These are phyloP conservation scores for Trichopus zeylanicus DNA, from an alignment of 116 monocot genomes.

Conservation along the genomic window DNA sequence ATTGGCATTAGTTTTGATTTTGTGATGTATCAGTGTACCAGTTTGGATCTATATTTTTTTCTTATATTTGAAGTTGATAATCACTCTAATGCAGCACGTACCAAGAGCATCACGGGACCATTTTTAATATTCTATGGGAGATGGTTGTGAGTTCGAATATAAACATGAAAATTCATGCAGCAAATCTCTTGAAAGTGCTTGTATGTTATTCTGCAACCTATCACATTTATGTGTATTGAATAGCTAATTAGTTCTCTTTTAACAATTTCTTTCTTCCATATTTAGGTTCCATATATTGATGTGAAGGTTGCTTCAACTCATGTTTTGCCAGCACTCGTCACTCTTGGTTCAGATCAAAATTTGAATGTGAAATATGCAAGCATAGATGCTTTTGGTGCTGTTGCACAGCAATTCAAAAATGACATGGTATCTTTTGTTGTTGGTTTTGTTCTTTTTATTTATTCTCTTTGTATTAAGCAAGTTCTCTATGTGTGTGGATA, in stretches of 20 bases:
- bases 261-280: neutral
- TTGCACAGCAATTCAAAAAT: constrained; percentile 96
- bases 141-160: constrained; percentile 93
- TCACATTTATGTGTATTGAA: neutral
- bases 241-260: neutral
- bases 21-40: too few relatives aligned
- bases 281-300: constrained; percentile 90
- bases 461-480: neutral
- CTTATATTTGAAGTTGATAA: neutral
- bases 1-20: neutral
- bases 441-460: neutral
- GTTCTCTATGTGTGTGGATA: neutral
- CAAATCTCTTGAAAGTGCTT: constrained; percentile 83
- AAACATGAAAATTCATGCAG: constrained; percentile 76
- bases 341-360: constrained; percentile 98
- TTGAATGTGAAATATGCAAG: constrained; percentile 96
- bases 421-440: constrained; percentile 53
- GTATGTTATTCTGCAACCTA: constrained; percentile 35
- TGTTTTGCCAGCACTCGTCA: constrained; percentile 90
- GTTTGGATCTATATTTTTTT: neutral
- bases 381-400: constrained; percentile 94
- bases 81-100: constrained; percentile 49
- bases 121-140: constrained; percentile 95
- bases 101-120: constrained; percentile 73
- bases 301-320: constrained; percentile 92